These are phyloP conservation scores for Suillus decipiens DNA, from an alignment of 768 basidiomycete genomes.

Conservation along the genomic window DNA sequence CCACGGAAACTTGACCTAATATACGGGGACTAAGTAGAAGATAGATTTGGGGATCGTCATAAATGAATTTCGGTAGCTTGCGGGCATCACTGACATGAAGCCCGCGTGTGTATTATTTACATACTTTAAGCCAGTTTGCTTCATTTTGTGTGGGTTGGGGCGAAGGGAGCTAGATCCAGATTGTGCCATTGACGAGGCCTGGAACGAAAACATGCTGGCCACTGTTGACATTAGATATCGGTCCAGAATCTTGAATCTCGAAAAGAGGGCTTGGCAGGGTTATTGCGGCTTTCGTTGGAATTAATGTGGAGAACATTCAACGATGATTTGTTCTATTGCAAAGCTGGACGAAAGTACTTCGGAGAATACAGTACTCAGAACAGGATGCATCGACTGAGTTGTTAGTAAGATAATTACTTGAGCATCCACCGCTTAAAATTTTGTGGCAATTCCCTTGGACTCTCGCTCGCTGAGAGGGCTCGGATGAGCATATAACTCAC, in stretches of 20 bases:
- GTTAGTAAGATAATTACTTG: neutral
- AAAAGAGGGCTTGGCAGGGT: neutral
- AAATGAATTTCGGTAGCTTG: constrained; percentile 6
- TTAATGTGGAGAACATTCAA: neutral
- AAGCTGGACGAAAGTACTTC: neutral
- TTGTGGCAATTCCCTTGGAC: neutral
- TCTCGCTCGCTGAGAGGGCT: neutral
- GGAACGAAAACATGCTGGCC: neutral
- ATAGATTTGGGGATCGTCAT: neutral
- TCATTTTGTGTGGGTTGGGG: neutral
- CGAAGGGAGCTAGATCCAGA: constrained; percentile 1
- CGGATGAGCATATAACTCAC: neutral
- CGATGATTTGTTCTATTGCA: neutral
- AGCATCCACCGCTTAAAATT: neutral
- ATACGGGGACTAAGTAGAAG: neutral
- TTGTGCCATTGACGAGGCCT: neutral
- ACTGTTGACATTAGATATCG: neutral
- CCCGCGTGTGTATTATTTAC: constrained; percentile 5
- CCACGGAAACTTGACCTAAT: neutral
- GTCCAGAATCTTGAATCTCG: neutral
- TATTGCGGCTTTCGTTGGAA: neutral
- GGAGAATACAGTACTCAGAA: neutral
- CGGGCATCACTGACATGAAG: constrained; percentile 1
- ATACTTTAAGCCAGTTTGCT: neutral
- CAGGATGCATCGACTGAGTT: neutral